Evolutionary conservation across 768 basidiomycete genomes (phyloP).

Genomic region (Rhizopogon roseolus): DNA sequence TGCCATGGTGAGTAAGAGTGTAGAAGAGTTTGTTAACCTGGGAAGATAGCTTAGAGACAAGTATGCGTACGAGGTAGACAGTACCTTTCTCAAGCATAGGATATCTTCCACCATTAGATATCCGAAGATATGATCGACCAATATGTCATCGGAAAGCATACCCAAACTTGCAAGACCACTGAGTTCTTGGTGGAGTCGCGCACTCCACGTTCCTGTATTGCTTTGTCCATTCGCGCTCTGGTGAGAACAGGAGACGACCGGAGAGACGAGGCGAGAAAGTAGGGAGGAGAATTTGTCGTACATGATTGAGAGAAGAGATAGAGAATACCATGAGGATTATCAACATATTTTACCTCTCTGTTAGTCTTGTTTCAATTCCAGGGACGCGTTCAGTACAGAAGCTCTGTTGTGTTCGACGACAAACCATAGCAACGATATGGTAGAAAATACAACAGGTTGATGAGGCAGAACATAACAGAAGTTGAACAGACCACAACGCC

Average conservation of each 20-base stretch:
- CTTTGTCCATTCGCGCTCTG: neutral
- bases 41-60: neutral
- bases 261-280: slow-evolving; percentile 13
- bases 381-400: neutral
- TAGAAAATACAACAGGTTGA: neutral
- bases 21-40: slow-evolving; percentile 59
- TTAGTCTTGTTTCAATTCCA: slow-evolving; percentile 12
- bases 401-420: neutral
- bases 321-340: neutral
- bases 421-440: neutral
- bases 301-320: neutral
- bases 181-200: slow-evolving; percentile 15
- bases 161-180: slow-evolving; percentile 24
- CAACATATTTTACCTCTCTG: slow-evolving; percentile 14
- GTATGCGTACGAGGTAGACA: neutral
- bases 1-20: slow-evolving; percentile 59
- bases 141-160: slow-evolving; percentile 32
- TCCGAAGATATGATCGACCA: slow-evolving; percentile 31
- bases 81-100: slow-evolving; percentile 30
- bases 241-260: neutral
- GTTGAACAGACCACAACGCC: neutral
- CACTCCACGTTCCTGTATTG: slow-evolving; percentile 19
- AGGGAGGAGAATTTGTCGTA: slow-evolving; percentile 8
- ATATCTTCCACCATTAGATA: slow-evolving; percentile 34
- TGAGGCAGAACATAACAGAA: neutral